Evolutionary conservation across 805 yeast species (phyloP).

Genomic region (Kurtzmaniella cleridarum): DNA sequence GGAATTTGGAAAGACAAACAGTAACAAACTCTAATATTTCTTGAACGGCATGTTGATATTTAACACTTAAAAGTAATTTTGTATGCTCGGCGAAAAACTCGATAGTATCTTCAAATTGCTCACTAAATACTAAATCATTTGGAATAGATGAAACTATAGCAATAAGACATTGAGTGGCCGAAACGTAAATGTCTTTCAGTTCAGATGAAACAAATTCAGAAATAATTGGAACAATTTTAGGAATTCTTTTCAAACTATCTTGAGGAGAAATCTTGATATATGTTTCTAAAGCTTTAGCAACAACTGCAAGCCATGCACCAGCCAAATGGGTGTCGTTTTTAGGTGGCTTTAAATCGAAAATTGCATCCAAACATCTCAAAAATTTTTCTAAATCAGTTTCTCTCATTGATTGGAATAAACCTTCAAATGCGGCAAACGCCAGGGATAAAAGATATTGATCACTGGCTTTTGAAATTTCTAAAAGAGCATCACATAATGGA

Average conservation of each 20-base stretch:
- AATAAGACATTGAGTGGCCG: conserved; percentile 83
- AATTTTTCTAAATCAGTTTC: conserved; percentile 61
- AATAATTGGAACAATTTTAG: conserved; percentile 44
- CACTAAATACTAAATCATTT: conserved; percentile 50
- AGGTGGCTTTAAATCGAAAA: conserved; percentile 78
- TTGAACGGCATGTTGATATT: conserved; percentile 69
- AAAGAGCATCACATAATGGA: conserved; percentile 66
- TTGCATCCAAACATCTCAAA: conserved; percentile 57
- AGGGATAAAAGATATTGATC: conserved; percentile 82
- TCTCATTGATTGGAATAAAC: conserved; percentile 63
- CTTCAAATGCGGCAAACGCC: conserved; percentile 80
- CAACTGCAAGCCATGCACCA: conserved; percentile 92
- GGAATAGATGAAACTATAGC: conserved; percentile 68
- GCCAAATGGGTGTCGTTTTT: conserved; percentile 78
- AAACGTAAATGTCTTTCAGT: conserved; percentile 53
- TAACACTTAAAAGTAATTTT: conserved; percentile 61
- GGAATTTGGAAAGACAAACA: conserved; percentile 56
- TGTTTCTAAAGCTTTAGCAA: conserved; percentile 67
- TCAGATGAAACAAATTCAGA: conserved; percentile 66
- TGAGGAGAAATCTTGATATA: conserved; percentile 29
- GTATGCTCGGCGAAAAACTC: conserved; percentile 45
- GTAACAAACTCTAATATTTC: conserved; percentile 68
- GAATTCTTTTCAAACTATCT: conserved; percentile 50
- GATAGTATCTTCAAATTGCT: conserved; percentile 37
- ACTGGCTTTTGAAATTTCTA: conserved; percentile 71